Evolutionary conservation across 2,329 filamentous ascomycete species (phyloP), one percentile per base, ranked within the genome.

Genomic region (Dothistroma septosporum): DNA sequence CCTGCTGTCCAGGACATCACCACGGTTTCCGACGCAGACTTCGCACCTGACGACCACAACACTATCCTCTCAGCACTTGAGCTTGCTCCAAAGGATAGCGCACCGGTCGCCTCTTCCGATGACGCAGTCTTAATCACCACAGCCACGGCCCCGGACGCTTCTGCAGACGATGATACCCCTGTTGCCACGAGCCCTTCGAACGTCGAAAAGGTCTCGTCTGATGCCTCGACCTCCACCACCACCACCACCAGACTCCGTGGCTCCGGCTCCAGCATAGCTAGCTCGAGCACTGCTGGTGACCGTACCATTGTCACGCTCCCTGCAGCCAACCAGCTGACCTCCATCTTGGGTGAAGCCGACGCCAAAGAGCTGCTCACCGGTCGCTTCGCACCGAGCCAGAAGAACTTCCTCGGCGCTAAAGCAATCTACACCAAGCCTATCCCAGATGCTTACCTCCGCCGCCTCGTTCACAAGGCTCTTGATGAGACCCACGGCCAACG

Each of bases 391-490:
- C 54, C 54, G 19, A 14, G 24, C 8, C 37, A 10, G 10, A 56
- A 44, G 24, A 28, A 47, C 24, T 56, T 47, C 16, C 8, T 47
- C 12, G 21, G 24, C 21, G 14, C 33, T 21, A 14, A 53, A 12
- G 22, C 54, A 14, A 19, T 56, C 33, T 56, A 31, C 41, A 56
- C 54, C 7, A 56, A 46, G 37, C 19, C 54, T 3, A 46, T 56
- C 3, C 21, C 22, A 31, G 32, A 47, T 16, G 22, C 21, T 5
- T 28, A 32, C 44, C 33, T 31, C 22, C 54, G 54, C 22, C 22
- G n/a, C 32, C 41, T 56, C n/a, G 54, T 56, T 8, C 54, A 56
- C 22, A 47, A 56, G 16, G 35, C 37, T 47, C n/a, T 56, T 24
- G 21, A 31, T 8, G 8, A 35, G n/a, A 56, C 28, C 6, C 44